Percentiles rank a stretch among this genome's conserved stretches.
Evolutionary conservation across 1,284 basidiomycete genomes (phyloP).

Genomic region (Leccinum huronense): DNA sequence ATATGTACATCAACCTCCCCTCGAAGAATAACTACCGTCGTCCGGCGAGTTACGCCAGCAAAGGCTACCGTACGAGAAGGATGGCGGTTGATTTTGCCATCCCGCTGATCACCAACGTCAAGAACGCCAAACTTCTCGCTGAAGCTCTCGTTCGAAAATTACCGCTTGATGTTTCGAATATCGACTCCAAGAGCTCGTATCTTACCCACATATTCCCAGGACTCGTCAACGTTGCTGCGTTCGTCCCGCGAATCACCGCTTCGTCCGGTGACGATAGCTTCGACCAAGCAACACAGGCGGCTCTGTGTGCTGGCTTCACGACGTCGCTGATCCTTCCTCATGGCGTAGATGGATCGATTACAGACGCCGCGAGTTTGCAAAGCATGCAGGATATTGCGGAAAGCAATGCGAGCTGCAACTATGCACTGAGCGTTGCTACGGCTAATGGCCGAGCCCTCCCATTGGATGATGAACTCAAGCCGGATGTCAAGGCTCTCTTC

Average conservation of each 20-base stretch:
- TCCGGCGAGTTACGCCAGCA: slow-evolving; percentile 95
- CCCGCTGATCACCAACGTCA: slow-evolving; percentile 97
- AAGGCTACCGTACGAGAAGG: slow-evolving; percentile 94
- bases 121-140: slow-evolving; percentile 96
- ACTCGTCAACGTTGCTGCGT: slow-evolving; percentile 85
- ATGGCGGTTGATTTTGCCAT: slow-evolving; percentile 99
- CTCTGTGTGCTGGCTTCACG: slow-evolving; percentile 86
- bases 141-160: slow-evolving; percentile 91
- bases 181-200: slow-evolving; percentile 96
- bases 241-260: slow-evolving; percentile 74
- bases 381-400: slow-evolving; percentile 63
- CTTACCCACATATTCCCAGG: slow-evolving; percentile 91
- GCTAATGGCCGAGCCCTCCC: slow-evolving; percentile 64
- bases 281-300: slow-evolving; percentile 70
- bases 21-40: slow-evolving; percentile 98
- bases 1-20: slow-evolving; percentile 99
- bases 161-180: slow-evolving; percentile 84
- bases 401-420: slow-evolving; percentile 79
- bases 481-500: slow-evolving; percentile 84
- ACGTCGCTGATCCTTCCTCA: slow-evolving; percentile 77
- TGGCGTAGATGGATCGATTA: slow-evolving; percentile 60
- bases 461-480: slow-evolving; percentile 73
- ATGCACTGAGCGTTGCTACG: slow-evolving; percentile 78
- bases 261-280: slow-evolving; percentile 64
- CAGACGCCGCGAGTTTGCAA: slow-evolving; percentile 69